A percentile compares a stretch with the other conserved stretches of the same genome.
Evolutionary conservation across 306 rosid genomes (phyloP).

Genomic region (Prunus mume): DNA sequence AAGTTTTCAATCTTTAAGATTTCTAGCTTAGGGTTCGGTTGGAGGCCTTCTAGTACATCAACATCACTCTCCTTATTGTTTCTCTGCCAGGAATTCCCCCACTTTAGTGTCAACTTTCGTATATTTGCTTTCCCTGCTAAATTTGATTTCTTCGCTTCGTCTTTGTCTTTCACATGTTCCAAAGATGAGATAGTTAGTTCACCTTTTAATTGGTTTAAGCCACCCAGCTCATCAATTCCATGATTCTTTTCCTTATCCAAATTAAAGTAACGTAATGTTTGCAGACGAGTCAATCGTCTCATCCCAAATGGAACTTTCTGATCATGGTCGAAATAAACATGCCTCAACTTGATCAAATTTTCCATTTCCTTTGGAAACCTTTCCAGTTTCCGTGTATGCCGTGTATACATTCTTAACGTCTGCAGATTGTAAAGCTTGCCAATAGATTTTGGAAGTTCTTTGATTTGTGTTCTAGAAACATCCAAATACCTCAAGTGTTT

Average conservation of each 20-base stretch:
- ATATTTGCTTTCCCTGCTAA: no score
- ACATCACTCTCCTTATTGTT: neutral
- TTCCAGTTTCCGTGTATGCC: accelerated
- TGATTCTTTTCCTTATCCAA: neutral
- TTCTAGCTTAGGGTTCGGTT: neutral
- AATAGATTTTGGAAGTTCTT: slow-evolving; percentile 10
- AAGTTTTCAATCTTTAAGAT: accelerated
- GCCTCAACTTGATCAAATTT: no score
- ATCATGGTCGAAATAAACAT: accelerated
- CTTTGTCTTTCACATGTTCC: no score
- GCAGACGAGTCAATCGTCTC: neutral
- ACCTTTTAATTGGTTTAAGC: neutral
- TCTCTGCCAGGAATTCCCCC: neutral
- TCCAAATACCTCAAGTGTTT: slow-evolving; percentile 4
- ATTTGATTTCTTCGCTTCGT: no score
- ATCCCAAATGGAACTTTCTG: neutral
- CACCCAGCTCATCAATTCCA: neutral
- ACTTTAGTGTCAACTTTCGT: neutral
- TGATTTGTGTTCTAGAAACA: neutral
- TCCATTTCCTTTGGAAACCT: no score
- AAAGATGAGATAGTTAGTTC: no score
- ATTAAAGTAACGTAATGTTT: no score
- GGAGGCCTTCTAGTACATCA: neutral
- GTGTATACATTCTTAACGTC: no score
- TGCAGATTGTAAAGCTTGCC: neutral